Evolutionary conservation across 371 early-diverging fungal genomes (phyloP), one percentile per base, ranked within the genome.

Genomic region (Umbelopsis sp.): DNA sequence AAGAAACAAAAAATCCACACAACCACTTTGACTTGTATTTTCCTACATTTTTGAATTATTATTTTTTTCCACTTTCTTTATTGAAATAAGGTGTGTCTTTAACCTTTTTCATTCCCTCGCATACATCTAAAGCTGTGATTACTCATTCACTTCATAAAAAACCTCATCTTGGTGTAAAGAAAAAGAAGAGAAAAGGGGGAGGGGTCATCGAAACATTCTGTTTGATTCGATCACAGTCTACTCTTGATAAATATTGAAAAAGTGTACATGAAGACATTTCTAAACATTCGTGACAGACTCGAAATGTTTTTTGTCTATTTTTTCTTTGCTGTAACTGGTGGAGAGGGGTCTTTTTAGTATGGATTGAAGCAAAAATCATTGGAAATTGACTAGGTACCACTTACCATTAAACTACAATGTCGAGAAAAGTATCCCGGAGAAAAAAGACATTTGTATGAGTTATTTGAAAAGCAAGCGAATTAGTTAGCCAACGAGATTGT

Each of bases 161-260:
- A 35, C 51, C 25, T 35, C 57, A 57, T 57, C 29, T 57, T 16
- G 57, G 57, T 57, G 57, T 57, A 57, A 57, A 51, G 52, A 41
- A 41, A 12, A 41, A 41, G 41, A 41, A 41, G 41, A 4, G 12
- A 41, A 41, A 41, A 41, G 7, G 41, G 12, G 12, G 1, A 41
- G 7, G 10, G 10, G 38, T 7, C 41, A 10, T 41, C 2, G 41
- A 16, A 48, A 1, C 16, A 6, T 5, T 48, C 3, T 4, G 35
- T 5, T 12, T 18, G 11, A 14, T 57, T 57, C n/a, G 14, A 57
- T 57, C 57, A 18, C 18, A 35, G 57, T 35, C 32, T 57, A 57
- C 35, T 32, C 7, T 57, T 16, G 37, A 57, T 57, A 57, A 10
- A 35, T 18, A 35, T 20, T 29, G 25, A 53, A 53, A 52, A 53